A percentile compares a stretch with the other conserved stretches of the same genome.
Conservation (phyloP, 2,329 filamentous ascomycete species). For the Penicillium sp. region DNA sequence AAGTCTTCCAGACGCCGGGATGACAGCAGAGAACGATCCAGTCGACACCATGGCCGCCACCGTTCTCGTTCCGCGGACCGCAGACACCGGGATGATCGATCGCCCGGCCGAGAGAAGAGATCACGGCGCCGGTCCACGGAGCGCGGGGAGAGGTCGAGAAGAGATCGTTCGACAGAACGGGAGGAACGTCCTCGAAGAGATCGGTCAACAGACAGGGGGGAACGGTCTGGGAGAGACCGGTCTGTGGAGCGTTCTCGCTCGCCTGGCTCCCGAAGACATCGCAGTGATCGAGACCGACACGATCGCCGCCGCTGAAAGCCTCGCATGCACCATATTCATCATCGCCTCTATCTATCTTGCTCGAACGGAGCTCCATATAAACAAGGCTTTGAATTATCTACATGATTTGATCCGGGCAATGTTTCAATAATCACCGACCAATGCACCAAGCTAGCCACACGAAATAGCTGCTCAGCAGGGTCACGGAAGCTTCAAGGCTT, state of each 20-base stretch:
- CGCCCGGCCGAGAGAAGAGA: conserved; percentile 28
- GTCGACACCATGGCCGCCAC: conserved; percentile 48
- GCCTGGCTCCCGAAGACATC: conserved; percentile 29
- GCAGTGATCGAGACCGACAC: conserved; percentile 33
- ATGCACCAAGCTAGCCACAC: not conserved
- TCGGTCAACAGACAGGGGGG: conserved; percentile 30
- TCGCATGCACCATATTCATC: conserved; percentile 6
- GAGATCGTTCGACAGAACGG: conserved; percentile 30
- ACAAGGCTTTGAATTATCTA: not conserved
- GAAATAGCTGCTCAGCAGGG: not conserved
- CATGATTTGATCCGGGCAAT: not conserved
- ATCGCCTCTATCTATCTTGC: not conserved
- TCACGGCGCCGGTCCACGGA: conserved; percentile 29
- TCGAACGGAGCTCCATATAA: not conserved
- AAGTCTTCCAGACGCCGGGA: conserved; percentile 38
- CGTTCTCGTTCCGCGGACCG: conserved; percentile 42
- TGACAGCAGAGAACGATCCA: conserved; percentile 42
- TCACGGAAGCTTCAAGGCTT: not conserved
- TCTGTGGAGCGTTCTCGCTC: conserved; percentile 34
- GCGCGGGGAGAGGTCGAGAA: conserved; percentile 31
- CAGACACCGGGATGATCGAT: conserved; percentile 33
- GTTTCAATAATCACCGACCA: not conserved
- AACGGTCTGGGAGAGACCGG: conserved; percentile 28
- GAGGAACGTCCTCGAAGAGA: conserved; percentile 34
- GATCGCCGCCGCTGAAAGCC: conserved; percentile 33